Evolutionary conservation across 108 stramenopile genomes (phyloP), one percentile per base, ranked within the genome.

Genomic region (Conticribra guillardii): DNA sequence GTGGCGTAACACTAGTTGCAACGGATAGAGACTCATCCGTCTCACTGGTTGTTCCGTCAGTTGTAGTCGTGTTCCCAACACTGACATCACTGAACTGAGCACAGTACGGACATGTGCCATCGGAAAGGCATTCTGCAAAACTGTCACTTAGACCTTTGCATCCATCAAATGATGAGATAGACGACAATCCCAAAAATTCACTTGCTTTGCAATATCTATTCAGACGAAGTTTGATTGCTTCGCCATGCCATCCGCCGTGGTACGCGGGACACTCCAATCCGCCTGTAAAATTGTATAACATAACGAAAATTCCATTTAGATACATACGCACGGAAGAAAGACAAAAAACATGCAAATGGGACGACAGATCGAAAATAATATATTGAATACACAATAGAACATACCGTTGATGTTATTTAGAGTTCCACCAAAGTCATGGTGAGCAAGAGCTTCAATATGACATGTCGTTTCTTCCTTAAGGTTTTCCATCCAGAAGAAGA

Each of bases 401-500:
- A 67, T 71, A 33, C 79, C 79, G n/a, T 80, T 80, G 33, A 80
- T 62, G 30, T 67, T 80, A 56, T 73, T 69, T 28, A 80, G 61
- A 15, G 70, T 67, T 21, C 71, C 71, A 22, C 79, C 79, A 46
- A 80, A 80, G 56, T 80, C 72, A 44, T 67, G 67, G 26, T 79
- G 48, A 32, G 19, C 64, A 9, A 73, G 46, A n/a, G 72, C 71
- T 37, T 68, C 79, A 59, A 73, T 69, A 31, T 80, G 79, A 37
- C 79, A 80, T 1, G 79, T 80, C 14, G 62, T 73, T 41, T 80
- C 79, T 59, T 80, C 72, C 41, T 80, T 80, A 23, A 80, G 24
- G 37, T 73, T 73, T 46, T 80, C 79, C 79, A 80, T 80, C 79
- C 79, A 79, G 30, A 71, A 79, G 37, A 79, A 79, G 9, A 79